These are phyloP conservation scores for Sinapis alba DNA, from an alignment of 441 rosid genomes.

Conservation along the genomic window DNA sequence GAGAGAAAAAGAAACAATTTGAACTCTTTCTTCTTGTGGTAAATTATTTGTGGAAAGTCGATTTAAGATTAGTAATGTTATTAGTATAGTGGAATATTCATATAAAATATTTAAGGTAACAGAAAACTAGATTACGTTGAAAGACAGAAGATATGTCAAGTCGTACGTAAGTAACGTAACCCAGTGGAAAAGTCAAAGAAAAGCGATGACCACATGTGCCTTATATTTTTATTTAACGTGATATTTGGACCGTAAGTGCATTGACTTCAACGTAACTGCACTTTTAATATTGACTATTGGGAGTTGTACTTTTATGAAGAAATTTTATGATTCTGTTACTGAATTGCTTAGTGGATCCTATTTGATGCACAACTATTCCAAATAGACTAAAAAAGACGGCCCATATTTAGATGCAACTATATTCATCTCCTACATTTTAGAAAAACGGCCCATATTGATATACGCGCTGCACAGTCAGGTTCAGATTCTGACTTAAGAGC, in stretches of 20 bases:
- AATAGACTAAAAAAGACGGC: no score
- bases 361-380: background rate
- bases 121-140: conserved; percentile 2
- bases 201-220: conserved; percentile 10
- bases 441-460: no score
- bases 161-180: background rate
- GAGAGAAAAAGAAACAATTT: conserved; percentile 13
- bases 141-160: conserved; percentile 20
- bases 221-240: conserved; percentile 1
- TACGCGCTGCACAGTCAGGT: conserved; percentile 63
- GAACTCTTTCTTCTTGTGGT: conserved; percentile 1
- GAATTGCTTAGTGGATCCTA: conserved; percentile 1
- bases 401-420: no score
- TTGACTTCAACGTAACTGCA: conserved; percentile 14
- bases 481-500: conserved; percentile 48
- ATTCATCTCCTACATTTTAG: no score
- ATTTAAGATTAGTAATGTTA: no score
- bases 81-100: no score
- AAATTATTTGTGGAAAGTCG: no score
- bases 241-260: conserved; percentile 10
- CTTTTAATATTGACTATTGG: background rate
- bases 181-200: conserved; percentile 20
- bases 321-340: background rate
- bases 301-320: background rate
- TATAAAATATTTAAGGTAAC: no score